phyloP scores from a whole-genome alignment of 2,329 filamentous ascomycete species.

The Epichloe scottii region DNA sequence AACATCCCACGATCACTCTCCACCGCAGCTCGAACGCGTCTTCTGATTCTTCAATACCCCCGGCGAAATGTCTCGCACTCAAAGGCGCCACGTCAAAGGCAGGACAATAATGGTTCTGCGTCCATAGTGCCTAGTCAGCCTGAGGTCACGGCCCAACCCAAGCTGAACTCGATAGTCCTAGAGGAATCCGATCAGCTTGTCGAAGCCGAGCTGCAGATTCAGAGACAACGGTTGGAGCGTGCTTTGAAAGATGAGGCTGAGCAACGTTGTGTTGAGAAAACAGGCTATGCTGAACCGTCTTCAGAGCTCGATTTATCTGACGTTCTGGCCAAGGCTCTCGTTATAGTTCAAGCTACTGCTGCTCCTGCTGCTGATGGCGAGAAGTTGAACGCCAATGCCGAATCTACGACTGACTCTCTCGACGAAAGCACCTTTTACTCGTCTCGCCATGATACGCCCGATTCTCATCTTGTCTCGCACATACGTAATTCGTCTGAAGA shows the following conservation, averaged over 20 bases:
- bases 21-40: constrained; percentile 27
- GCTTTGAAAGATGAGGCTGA: constrained; percentile 66
- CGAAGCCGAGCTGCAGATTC: constrained; percentile 67
- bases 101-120: background rate
- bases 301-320: constrained; percentile 61
- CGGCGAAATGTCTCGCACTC: background rate
- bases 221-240: constrained; percentile 71
- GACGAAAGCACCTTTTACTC: constrained; percentile 96
- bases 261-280: constrained; percentile 36
- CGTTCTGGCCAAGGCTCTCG: constrained; percentile 58
- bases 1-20: constrained; percentile 50
- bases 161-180: constrained; percentile 72
- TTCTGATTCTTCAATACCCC: constrained; percentile 8
- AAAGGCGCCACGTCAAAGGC: background rate
- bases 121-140: constrained; percentile 11
- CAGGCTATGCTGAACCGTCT: constrained; percentile 37
- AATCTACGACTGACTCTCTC: constrained; percentile 63
- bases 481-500: constrained; percentile 33
- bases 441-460: constrained; percentile 73
- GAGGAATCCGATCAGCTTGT: constrained; percentile 78
- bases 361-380: constrained; percentile 45
- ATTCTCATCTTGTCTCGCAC: constrained; percentile 35
- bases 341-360: constrained; percentile 58
- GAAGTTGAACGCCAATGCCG: constrained; percentile 40
- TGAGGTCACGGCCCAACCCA: constrained; percentile 41